Conservation (phyloP, 116 monocot genomes). For the Phalaenopsis hybrid region DNA sequence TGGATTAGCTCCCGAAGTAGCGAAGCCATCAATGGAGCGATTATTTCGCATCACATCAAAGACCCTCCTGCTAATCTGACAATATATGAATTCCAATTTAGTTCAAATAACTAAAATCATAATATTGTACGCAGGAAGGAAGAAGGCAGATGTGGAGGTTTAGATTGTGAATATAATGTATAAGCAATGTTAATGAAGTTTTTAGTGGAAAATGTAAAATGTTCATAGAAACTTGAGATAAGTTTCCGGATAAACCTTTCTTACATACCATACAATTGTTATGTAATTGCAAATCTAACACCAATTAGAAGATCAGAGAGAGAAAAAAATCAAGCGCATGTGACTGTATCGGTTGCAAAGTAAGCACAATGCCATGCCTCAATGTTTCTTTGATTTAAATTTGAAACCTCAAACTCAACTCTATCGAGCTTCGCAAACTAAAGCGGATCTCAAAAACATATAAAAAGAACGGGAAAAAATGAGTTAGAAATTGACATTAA, state of each 20-base stretch:
- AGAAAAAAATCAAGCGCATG: not conserved
- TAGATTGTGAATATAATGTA: not conserved
- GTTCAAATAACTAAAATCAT: not conserved
- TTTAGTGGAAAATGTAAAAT: not conserved
- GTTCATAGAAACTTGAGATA: not conserved
- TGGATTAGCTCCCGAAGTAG: not conserved
- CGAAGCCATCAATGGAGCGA: conserved; percentile 9
- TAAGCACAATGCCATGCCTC: not conserved
- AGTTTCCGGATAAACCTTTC: not conserved
- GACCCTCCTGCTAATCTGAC: conserved; percentile 72
- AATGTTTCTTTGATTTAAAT: not conserved
- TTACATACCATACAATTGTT: too few relatives aligned
- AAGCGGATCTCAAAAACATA: not conserved
- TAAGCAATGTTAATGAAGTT: not conserved
- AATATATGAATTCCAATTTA: conserved; percentile 5
- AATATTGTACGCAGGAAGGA: not conserved
- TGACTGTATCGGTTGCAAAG: not conserved
- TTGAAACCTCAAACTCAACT: not conserved
- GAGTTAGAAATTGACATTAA: not conserved
- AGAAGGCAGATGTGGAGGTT: not conserved
- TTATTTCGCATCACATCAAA: conserved; percentile 53
- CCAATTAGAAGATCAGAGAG: not conserved
- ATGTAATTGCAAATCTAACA: too few relatives aligned
- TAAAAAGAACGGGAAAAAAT: not conserved
- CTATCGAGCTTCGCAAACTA: not conserved